A percentile compares a stretch with the other conserved stretches of the same genome.
phyloP scores from a whole-genome alignment of 1,139 yeast species.

The Saccharomyces uvarum region DNA sequence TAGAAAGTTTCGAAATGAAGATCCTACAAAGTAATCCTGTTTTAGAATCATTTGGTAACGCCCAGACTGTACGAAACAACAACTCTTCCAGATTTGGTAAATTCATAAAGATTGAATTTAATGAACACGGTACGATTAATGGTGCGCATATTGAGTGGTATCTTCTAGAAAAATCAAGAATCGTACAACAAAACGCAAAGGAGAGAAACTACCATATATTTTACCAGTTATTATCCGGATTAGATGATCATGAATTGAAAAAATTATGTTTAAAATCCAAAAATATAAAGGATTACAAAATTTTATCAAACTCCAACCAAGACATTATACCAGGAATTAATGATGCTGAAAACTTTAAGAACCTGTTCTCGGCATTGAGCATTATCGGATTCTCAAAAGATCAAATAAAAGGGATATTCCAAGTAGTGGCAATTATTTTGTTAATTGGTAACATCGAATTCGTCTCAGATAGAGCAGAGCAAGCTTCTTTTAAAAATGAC shows the following conservation, averaged over 20 bases:
- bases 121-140: slow-evolving; percentile 53
- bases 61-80: slow-evolving; percentile 89
- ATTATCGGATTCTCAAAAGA: slow-evolving; percentile 60
- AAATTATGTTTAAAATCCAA: slow-evolving; percentile 28
- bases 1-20: slow-evolving; percentile 59
- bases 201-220: slow-evolving; percentile 93
- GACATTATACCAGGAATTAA: slow-evolving; percentile 57
- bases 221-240: slow-evolving; percentile 75
- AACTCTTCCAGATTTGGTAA: slow-evolving; percentile 97
- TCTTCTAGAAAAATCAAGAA: slow-evolving; percentile 86
- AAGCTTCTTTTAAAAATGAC: slow-evolving; percentile 64
- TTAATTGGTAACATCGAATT: slow-evolving; percentile 83
- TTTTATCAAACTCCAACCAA: slow-evolving; percentile 49
- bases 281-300: slow-evolving; percentile 37
- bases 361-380: slow-evolving; percentile 56
- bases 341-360: slow-evolving; percentile 60
- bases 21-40: slow-evolving; percentile 93
- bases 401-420: slow-evolving; percentile 56
- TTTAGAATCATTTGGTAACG: slow-evolving; percentile 92
- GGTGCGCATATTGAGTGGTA: slow-evolving; percentile 97
- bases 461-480: slow-evolving; percentile 65
- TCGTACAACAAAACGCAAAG: slow-evolving; percentile 62
- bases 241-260: slow-evolving; percentile 41
- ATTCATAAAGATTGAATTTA: slow-evolving; percentile 81
- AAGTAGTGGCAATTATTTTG: slow-evolving; percentile 65